These are phyloP conservation scores for Metroxylon sagu DNA, from an alignment of 176 grass and related monocot species.

Conservation along the genomic window DNA sequence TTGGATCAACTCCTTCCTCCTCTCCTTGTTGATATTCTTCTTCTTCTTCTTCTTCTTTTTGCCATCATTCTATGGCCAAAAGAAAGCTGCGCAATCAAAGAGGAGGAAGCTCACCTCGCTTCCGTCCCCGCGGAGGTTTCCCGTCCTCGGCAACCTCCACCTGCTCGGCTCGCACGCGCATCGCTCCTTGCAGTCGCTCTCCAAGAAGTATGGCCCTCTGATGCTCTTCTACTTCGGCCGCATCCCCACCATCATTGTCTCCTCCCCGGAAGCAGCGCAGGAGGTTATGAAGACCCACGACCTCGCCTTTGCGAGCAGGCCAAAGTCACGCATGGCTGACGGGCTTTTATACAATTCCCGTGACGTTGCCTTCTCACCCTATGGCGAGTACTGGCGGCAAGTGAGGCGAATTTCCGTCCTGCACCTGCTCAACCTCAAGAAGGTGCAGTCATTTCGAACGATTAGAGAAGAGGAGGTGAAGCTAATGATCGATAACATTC, in stretches of 20 bases:
- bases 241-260: slow-evolving; percentile 27
- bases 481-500: slow-evolving; percentile 14
- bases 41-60: slow-evolving; percentile 1
- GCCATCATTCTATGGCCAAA: background rate
- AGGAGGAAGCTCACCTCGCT: background rate
- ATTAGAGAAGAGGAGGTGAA: slow-evolving; percentile 31
- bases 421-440: slow-evolving; percentile 30
- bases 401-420: slow-evolving; percentile 23
- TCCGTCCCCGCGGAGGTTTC: slow-evolving; percentile 36
- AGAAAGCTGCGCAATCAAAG: background rate
- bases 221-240: slow-evolving; percentile 20
- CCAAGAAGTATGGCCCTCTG: slow-evolving; percentile 10
- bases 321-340: background rate
- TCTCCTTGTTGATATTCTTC: background rate
- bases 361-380: slow-evolving; percentile 30
- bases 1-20: slow-evolving; percentile 2
- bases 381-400: slow-evolving; percentile 47
- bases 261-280: slow-evolving; percentile 32
- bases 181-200: slow-evolving; percentile 24
- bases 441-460: slow-evolving; percentile 28
- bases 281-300: slow-evolving; percentile 19
- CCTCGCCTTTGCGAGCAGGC: background rate
- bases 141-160: slow-evolving; percentile 47
- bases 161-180: slow-evolving; percentile 31
- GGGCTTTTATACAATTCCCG: background rate